Percentiles rank a stretch among this genome's conserved stretches.
These are phyloP conservation scores for Rhodotorula sp. DNA, from an alignment of 1,284 basidiomycete species.

Conservation along the genomic window DNA sequence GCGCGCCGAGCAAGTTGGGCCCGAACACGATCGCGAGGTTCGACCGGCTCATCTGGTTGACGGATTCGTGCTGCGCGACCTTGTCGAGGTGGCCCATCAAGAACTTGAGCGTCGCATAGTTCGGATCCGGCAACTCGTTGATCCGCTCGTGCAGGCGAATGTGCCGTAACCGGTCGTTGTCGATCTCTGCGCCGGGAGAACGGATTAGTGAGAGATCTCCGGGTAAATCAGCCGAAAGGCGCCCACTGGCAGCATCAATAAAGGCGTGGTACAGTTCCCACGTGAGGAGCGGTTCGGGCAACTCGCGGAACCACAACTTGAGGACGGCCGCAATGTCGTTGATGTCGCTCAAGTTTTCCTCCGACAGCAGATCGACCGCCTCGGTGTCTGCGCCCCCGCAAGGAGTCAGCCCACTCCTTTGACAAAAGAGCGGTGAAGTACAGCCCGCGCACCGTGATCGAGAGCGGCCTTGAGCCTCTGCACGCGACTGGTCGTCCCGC, in stretches of 20 bases:
- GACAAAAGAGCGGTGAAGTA: background rate
- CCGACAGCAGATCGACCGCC: slow-evolving; percentile 75
- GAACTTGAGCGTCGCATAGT: slow-evolving; percentile 95
- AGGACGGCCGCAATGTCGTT: slow-evolving; percentile 91
- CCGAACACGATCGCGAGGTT: slow-evolving; percentile 98
- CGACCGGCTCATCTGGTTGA: slow-evolving; percentile 90
- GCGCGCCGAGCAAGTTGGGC: slow-evolving; percentile 80
- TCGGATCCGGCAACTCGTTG: slow-evolving; percentile 95
- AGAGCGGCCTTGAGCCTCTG: slow-evolving; percentile 76
- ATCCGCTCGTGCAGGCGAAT: slow-evolving; percentile 95
- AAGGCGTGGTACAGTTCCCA: slow-evolving; percentile 81
- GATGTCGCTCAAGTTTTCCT: slow-evolving; percentile 90
- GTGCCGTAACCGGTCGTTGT: slow-evolving; percentile 88
- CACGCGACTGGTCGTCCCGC: slow-evolving; percentile 87
- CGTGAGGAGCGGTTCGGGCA: slow-evolving; percentile 92
- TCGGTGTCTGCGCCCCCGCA: slow-evolving; percentile 65
- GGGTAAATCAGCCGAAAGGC: no score
- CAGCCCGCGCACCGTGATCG: slow-evolving; percentile 68
- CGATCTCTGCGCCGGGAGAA: slow-evolving; percentile 63
- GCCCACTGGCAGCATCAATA: slow-evolving; percentile 89
- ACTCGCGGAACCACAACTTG: slow-evolving; percentile 94
- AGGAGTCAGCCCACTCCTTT: background rate
- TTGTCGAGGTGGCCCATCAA: slow-evolving; percentile 91
- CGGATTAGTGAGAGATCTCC: background rate
- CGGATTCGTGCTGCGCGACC: slow-evolving; percentile 69